phyloP scores from a whole-genome alignment of 2,329 filamentous ascomycete genomes.

The Aspergillus persii region DNA sequence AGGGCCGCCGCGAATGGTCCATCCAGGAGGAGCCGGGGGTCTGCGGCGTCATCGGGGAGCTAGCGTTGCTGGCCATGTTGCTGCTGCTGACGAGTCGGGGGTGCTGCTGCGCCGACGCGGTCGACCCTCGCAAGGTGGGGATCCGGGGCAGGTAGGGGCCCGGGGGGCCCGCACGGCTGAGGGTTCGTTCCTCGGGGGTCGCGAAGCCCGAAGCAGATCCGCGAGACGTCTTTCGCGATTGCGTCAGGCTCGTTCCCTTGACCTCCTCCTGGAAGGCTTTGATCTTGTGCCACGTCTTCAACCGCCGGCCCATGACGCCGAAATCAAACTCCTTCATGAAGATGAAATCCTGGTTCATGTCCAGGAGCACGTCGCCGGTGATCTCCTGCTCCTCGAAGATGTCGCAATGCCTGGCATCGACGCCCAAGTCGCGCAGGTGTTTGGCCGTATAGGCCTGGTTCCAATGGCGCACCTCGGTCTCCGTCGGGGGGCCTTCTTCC shows the following conservation, averaged over 20 bases:
- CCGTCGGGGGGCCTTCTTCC: slow-evolving; percentile 67
- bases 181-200: slow-evolving; percentile 47
- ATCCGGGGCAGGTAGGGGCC: slow-evolving; percentile 45
- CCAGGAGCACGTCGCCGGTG: slow-evolving; percentile 83
- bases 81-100: slow-evolving; percentile 30
- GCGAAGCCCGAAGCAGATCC: slow-evolving; percentile 42
- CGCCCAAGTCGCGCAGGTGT: slow-evolving; percentile 78
- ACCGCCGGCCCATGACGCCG: slow-evolving; percentile 79
- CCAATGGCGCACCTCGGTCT: slow-evolving; percentile 77
- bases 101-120: slow-evolving; percentile 29
- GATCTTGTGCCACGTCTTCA: slow-evolving; percentile 97
- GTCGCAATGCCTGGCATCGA: slow-evolving; percentile 87
- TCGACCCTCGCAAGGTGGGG: slow-evolving; percentile 30
- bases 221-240: slow-evolving; percentile 29
- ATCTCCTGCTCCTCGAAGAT: slow-evolving; percentile 97
- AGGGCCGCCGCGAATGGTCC: slow-evolving; percentile 57
- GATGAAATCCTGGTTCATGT: slow-evolving; percentile 92
- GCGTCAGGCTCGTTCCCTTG: slow-evolving; percentile 53
- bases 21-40: slow-evolving; percentile 38
- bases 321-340: slow-evolving; percentile 95
- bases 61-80: slow-evolving; percentile 30
- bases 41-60: slow-evolving; percentile 46
- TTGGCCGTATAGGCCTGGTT: slow-evolving; percentile 78
- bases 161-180: slow-evolving; percentile 38
- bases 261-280: slow-evolving; percentile 88